phyloP scores from a whole-genome alignment of 2,329 filamentous ascomycete genomes.

The Fusarium foetens region DNA sequence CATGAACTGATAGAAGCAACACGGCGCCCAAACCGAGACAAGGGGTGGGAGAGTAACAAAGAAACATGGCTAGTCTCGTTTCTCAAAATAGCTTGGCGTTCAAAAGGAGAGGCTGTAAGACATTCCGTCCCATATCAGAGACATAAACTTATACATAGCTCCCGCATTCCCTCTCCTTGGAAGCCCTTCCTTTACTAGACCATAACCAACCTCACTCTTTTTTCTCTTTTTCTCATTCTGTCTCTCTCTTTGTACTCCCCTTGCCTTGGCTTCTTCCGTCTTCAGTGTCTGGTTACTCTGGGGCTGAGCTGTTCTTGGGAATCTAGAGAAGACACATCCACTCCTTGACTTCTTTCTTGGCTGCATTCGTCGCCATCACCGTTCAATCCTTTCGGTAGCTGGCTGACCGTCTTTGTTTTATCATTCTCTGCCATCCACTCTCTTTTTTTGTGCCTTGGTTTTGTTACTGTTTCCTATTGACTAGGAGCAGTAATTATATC shows the following conservation, averaged over 20 bases:
- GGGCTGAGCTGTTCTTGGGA: constrained; percentile 4
- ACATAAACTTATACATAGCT: constrained; percentile 42
- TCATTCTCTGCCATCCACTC: constrained; percentile 5
- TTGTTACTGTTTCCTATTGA: constrained; percentile 27
- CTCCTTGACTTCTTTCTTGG: constrained; percentile 15
- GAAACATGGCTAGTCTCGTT: neutral
- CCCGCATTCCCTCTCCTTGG: constrained; percentile 38
- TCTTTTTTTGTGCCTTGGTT: neutral
- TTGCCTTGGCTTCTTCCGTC: constrained; percentile 20
- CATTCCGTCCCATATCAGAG: constrained; percentile 23
- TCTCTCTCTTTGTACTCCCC: neutral
- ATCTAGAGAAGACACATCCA: constrained; percentile 12
- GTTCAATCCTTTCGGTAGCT: constrained; percentile 51
- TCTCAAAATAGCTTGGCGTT: constrained; percentile 21
- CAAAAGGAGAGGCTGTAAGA: neutral
- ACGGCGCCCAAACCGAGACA: neutral
- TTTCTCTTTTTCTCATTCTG: neutral
- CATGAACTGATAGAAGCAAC: constrained; percentile 17
- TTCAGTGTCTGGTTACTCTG: constrained; percentile 40
- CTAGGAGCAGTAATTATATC: constrained; percentile 13
- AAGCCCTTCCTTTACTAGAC: constrained; percentile 29
- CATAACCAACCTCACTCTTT: constrained; percentile 23
- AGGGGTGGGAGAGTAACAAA: neutral
- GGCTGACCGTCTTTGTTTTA: constrained; percentile 36
- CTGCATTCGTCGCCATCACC: constrained; percentile 36